These are phyloP conservation scores for Chaetomium tenue DNA, from an alignment of 495 filamentous ascomycete species.

Conservation along the genomic window DNA sequence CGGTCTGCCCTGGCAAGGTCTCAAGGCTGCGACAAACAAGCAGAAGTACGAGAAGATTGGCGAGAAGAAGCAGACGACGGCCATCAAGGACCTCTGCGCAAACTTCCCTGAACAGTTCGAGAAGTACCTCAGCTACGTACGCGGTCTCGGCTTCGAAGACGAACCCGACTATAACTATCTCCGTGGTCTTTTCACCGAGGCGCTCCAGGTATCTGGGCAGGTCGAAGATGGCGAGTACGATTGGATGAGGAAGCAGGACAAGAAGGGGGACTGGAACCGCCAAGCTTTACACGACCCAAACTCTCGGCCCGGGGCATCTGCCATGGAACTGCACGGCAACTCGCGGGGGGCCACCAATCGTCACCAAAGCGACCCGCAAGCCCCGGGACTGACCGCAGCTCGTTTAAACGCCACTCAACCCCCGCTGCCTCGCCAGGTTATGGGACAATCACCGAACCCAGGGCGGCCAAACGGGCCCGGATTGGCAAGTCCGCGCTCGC, in stretches of 20 bases:
- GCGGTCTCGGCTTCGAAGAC: slow-evolving; percentile 97
- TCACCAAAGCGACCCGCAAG: slow-evolving; percentile 54
- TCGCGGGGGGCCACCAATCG: slow-evolving; percentile 57
- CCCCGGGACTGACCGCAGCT: slow-evolving; percentile 67
- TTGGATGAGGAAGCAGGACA: slow-evolving; percentile 99
- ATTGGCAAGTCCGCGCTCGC: slow-evolving; percentile 71
- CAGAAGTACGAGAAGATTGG: slow-evolving; percentile 99
- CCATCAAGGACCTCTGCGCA: slow-evolving; percentile 95
- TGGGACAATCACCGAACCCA: slow-evolving; percentile 77
- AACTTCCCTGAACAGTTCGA: slow-evolving; percentile 97
- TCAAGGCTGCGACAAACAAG: slow-evolving; percentile 99
- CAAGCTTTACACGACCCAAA: slow-evolving; percentile 65
- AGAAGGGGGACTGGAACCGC: slow-evolving; percentile 79
- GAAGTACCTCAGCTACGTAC: slow-evolving; percentile 94
- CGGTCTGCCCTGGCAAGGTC: slow-evolving; percentile 94
- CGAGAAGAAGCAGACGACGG: slow-evolving; percentile 98
- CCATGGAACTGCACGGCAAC: slow-evolving; percentile 69
- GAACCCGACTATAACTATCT: slow-evolving; percentile 98
- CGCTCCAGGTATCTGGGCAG: slow-evolving; percentile 90
- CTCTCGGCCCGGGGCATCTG: slow-evolving; percentile 69
- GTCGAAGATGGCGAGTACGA: slow-evolving; percentile 99
- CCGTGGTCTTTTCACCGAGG: slow-evolving; percentile 92
- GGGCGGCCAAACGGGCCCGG: slow-evolving; percentile 77
- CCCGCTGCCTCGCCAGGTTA: slow-evolving; percentile 71
- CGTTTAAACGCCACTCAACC: slow-evolving; percentile 97